A percentile compares a stretch with the other conserved stretches of the same genome.
Evolutionary conservation across 768 basidiomycete genomes (phyloP).

Genomic region (Russula sp.): DNA sequence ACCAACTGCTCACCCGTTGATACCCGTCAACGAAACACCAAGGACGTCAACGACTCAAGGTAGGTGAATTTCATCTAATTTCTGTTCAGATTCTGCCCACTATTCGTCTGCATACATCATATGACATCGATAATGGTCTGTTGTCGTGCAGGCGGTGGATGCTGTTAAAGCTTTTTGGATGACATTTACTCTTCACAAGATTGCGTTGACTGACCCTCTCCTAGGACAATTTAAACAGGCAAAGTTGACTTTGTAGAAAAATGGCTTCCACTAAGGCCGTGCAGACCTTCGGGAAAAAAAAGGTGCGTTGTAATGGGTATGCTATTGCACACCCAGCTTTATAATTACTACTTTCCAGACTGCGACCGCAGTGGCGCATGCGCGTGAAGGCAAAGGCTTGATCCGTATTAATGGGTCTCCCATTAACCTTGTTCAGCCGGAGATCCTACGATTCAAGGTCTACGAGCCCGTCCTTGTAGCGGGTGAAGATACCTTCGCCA

Average conservation of each 20-base stretch:
- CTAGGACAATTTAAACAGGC: constrained; percentile 31
- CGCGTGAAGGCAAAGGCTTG: constrained; percentile 92
- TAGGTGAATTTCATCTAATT: constrained; percentile 40
- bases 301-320: constrained; percentile 50
- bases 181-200: constrained; percentile 32
- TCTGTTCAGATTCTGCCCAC: neutral
- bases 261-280: constrained; percentile 87
- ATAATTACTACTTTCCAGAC: constrained; percentile 53
- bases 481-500: constrained; percentile 82
- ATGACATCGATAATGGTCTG: constrained; percentile 4
- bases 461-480: constrained; percentile 96
- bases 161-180: constrained; percentile 38
- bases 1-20: neutral
- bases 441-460: constrained; percentile 95
- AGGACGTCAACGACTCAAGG: constrained; percentile 37
- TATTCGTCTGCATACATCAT: constrained; percentile 14
- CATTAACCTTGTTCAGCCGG: constrained; percentile 92
- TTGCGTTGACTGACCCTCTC: constrained; percentile 22
- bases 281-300: constrained; percentile 99
- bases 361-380: constrained; percentile 96
- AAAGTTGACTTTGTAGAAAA: constrained; percentile 37
- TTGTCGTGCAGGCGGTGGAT: constrained; percentile 42
- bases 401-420: constrained; percentile 97
- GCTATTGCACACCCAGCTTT: constrained; percentile 16
- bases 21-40: constrained; percentile 31